These are phyloP conservation scores for Lichtheimia hyalospora DNA, from an alignment of 371 early-diverging fungal genomes.

Conservation along the genomic window DNA sequence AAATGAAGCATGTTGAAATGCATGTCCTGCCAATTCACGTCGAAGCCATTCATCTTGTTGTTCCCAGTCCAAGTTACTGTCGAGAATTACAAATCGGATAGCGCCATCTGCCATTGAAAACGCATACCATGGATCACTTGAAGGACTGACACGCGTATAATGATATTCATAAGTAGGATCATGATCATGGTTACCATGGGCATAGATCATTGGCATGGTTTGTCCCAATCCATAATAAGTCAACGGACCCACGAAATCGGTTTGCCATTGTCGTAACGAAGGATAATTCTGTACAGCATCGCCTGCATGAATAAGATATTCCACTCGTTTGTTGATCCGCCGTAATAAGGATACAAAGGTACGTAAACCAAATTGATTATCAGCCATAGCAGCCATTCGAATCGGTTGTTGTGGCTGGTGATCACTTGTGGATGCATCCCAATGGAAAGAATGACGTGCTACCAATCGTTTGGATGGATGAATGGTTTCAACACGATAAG, in stretches of 20 bases:
- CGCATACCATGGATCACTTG: conserved; percentile 55
- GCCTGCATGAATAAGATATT: conserved; percentile 65
- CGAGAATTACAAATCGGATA: conserved; percentile 69
- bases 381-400: conserved; percentile 58
- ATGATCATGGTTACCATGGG: conserved; percentile 80
- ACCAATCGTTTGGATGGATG: conserved; percentile 19
- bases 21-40: conserved; percentile 55
- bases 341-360: conserved; percentile 51
- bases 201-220: conserved; percentile 65
- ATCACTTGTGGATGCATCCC: conserved; percentile 22
- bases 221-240: conserved; percentile 56
- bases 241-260: conserved; percentile 68
- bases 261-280: conserved; percentile 70
- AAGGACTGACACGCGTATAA: conserved; percentile 38
- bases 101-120: conserved; percentile 60
- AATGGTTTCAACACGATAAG: conserved; percentile 28
- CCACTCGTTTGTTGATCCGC: conserved; percentile 29
- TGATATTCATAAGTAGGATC: conserved; percentile 48
- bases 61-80: conserved; percentile 65
- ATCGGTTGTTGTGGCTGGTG: conserved; percentile 38
- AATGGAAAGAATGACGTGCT: conserved; percentile 27
- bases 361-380: conserved; percentile 62
- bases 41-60: conserved; percentile 66
- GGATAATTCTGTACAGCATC: conserved; percentile 66
- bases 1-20: conserved; percentile 58